Percentiles rank a stretch among this genome's conserved stretches.
phyloP scores from a whole-genome alignment of 2,329 filamentous ascomycete species.

The Daldinia sp. region DNA sequence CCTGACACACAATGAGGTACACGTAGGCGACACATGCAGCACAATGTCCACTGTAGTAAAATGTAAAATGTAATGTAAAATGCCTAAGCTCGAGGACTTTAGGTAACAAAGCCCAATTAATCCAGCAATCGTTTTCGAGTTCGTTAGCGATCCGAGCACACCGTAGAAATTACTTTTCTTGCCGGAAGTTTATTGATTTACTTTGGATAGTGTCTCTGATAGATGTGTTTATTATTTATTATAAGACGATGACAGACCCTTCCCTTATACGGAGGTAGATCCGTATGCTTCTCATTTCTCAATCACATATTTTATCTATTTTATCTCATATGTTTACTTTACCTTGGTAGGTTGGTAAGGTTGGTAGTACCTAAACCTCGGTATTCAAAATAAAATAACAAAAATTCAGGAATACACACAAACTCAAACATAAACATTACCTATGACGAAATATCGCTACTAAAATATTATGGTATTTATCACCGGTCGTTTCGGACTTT shows the following conservation, averaged over 20 bases:
- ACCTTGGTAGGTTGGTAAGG: too few species aligned
- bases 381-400: not conserved
- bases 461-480: not conserved
- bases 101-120: not conserved
- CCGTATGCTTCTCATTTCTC: too few species aligned
- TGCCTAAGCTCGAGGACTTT: not conserved
- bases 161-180: not conserved
- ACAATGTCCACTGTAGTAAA: not conserved
- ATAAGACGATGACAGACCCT: not conserved
- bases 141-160: slow-evolving; percentile 12
- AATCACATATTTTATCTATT: too few species aligned
- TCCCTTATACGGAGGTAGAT: not conserved
- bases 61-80: not conserved
- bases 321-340: too few species aligned
- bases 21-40: not conserved
- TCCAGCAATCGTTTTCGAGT: slow-evolving; percentile 20
- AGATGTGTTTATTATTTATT: not conserved
- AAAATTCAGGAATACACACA: not conserved
- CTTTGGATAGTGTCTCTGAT: not conserved
- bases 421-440: not conserved
- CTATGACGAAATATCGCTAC: not conserved
- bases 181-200: not conserved
- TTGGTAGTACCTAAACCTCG: too few species aligned
- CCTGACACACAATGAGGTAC: not conserved
- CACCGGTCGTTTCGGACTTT: slow-evolving; percentile 15